phyloP scores from a whole-genome alignment of 2,329 filamentous ascomycete genomes.

The Alternaria burnsii region DNA sequence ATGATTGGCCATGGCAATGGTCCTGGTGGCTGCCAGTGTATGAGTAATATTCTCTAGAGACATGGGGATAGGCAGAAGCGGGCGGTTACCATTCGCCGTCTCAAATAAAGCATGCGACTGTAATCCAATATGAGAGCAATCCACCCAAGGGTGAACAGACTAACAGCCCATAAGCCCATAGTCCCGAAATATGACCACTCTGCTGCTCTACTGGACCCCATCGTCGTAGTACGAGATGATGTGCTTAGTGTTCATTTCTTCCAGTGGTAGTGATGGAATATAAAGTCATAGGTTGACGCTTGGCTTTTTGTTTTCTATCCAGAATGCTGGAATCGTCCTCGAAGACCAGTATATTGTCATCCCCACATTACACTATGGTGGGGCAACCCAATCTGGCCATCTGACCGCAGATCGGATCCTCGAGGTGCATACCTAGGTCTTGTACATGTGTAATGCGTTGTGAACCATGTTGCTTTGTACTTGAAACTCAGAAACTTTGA shows the following conservation, averaged over 20 bases:
- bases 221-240: background rate
- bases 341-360: background rate
- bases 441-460: background rate
- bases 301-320: background rate
- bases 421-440: background rate
- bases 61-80: background rate
- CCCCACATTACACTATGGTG: background rate
- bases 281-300: background rate
- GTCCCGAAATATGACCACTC: background rate
- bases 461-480: background rate
- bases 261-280: background rate
- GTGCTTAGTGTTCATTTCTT: background rate
- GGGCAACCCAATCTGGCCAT: background rate
- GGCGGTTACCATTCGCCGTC: slow-evolving; percentile 56
- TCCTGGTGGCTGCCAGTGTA: slow-evolving; percentile 59
- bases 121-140: slow-evolving; percentile 53
- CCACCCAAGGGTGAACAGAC: slow-evolving; percentile 1
- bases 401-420: background rate
- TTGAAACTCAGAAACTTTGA: background rate
- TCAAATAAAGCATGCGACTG: slow-evolving; percentile 59
- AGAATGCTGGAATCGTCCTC: background rate
- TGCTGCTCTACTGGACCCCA: background rate
- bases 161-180: background rate
- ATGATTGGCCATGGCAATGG: slow-evolving; percentile 64
- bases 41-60: background rate